Base-by-base conservation (phyloP, 306 rosid species). In the Elaeagnus macrophylla region DNA sequence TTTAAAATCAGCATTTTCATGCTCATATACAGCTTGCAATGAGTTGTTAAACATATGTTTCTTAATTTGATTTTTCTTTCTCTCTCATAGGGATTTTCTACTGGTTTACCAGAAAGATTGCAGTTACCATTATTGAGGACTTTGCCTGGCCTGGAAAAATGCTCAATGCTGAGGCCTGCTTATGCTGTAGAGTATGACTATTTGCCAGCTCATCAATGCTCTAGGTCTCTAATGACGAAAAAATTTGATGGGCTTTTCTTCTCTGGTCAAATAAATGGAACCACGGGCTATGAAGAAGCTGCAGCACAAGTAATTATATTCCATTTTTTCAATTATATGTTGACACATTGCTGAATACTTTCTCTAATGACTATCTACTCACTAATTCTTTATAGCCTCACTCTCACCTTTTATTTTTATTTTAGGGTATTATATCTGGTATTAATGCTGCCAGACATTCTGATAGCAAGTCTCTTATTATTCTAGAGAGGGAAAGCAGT, bases 211-310 rank as follows among this genome's bases (percentile, higher is more conserved):
- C 71, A 90, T 80, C 95, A 90, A 65, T 90, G 97, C 39, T 14
- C 79, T 63, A 83, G 88, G 68, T 81, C 96, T 76, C 94, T 90
- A 35, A 90, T 86, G 97, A 90, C 97, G 7, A 90, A 90, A 82
- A 90, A 76, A 78, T 72, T 90, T 51, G 80, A 75, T 67, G 96
- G 97, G 38, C 81, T 90, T 77, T 90, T 90, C 82, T 86, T 90
- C 80, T 86, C 97, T 42, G 97, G 97, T 72, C 97, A 90, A 82
- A 86, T 86, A 74, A 90, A 90, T 70, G 96, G 97, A 67, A 90
- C 97, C 53, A 90, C 97, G 5, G 97, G 97, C 73, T 84, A 90
- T 60, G 97, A 90, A 82, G 97, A 90, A 72, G 97, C 97, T 54
- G 96, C 96, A 36, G 94, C 97, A 19, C 97, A 90, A 81, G 97